Base-by-base conservation (phyloP, 75 land plant species). In the Pinus albicaulis region DNA sequence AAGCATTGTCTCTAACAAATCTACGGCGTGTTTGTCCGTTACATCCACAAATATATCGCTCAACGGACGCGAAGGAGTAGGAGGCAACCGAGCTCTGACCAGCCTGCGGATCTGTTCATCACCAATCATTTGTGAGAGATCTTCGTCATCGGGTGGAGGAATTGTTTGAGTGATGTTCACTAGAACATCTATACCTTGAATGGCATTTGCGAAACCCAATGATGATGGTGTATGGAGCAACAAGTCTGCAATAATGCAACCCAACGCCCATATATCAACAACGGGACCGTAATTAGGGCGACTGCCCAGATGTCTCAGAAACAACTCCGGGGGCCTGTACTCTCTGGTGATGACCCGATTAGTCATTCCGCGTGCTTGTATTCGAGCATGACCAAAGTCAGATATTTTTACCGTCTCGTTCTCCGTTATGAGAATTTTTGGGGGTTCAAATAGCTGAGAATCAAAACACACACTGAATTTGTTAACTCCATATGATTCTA, bases 1-100 rank as follows among this genome's bases (percentile, higher is more conserved):
- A 44, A 94, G 97, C 97, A 94, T 94, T 74, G 61, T 87, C 66
- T 88, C 83, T 56, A 94, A 76, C 41, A 94, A 72, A 57, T 94
- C 85, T 28, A 94, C 80, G 12, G 94, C 97, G 53, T 88, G 66
- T 0, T 94, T 92, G 44, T 89, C 81, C 0, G 94, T 92, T 38
- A 38, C 41, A 38, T 38, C 41, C 41, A 38, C 41, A 38, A 38
- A 5, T 38, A 38, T 38, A 38, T 38, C 41, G 0, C 5, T 38
- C 41, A 38, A 38, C 5, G 41, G 41, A 38, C 41, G 41, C 41
- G 41, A 38, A 6, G 41, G 41, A 3, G 41, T 38, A 38, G 6
- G 41, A 38, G 41, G 41, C 41, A 38, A 38, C 3, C 5, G 41
- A 5, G 41, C 5, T 38, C 5, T 38, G 6, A 38, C 41, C 4